Evolutionary conservation across 768 basidiomycete species (phyloP), one percentile per base, ranked within the genome.

Genomic region (Asterophora lycoperdoides): DNA sequence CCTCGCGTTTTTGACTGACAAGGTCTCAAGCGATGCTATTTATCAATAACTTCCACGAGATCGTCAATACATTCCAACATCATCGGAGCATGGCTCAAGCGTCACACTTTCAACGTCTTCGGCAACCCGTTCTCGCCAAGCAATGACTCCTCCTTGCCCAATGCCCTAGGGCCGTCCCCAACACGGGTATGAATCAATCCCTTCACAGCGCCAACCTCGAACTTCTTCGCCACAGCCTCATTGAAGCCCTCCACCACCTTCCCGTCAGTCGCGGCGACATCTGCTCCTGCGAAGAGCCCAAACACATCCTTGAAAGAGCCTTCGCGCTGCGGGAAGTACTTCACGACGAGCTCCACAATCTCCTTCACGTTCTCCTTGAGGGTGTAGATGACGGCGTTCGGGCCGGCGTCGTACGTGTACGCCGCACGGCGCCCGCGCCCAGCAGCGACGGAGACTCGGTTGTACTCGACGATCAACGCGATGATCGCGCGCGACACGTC

Each of bases 331-430:
- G 95, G 94, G 81, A 99, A 99, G 69, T 88, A 97, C 49, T 76
- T 71, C 46, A 84, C 68, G 56, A 98, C 76, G 55, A 93, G 67
- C 59, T 80, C 72, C 39, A 93, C 72, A 56, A 99, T 86, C 66
- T 85, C 80, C 55, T 77, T 78, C 60, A 96, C 72, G 68, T 94
- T 81, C 60, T 82, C 76, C 56, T 84, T 75, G 4, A 80, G 78
- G 0, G 93, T 80, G 69, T 98, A 99, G 61, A 99, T 92, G 64
- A 99, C 96, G 2, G 94, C 94, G 68, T 99, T 99, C 11, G 96
- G 96, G 28, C 96, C 96, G 0, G 96, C 96, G 60, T 99, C 96
- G 63, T 88, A 98, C n/a, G 96, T 99, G 69, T 99, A 99, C 35
- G 95, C 96, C 0, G 93, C 96, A 61, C 89, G 83, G 65, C 81